Percentiles rank a stretch among this genome's conserved stretches.
These are phyloP conservation scores for Rhynchospora tenuis DNA, from an alignment of 176 grass and related monocot genomes.

Conservation along the genomic window DNA sequence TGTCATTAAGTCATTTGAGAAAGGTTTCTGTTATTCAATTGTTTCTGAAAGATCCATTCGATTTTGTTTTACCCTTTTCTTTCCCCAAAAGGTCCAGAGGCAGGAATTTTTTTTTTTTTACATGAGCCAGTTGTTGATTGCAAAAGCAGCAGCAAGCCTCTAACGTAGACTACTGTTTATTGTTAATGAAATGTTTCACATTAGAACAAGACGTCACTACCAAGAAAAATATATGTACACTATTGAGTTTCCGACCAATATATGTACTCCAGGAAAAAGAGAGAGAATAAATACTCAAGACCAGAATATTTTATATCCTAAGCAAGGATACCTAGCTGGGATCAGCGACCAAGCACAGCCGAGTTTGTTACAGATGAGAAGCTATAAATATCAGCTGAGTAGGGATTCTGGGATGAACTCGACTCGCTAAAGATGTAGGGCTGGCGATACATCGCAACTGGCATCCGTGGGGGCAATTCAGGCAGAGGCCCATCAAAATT, in stretches of 20 bases:
- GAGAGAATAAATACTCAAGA: not conserved
- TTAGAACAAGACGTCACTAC: not conserved
- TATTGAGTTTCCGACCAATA: not conserved
- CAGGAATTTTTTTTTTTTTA: not conserved
- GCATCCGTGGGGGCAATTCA: constrained; percentile 11
- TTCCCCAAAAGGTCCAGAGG: too few relatives aligned
- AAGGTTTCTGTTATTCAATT: too few relatives aligned
- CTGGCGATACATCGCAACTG: not conserved
- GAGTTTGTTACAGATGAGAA: constrained; percentile 17
- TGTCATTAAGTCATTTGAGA: too few relatives aligned
- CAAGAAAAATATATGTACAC: not conserved
- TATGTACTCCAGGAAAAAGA: not conserved
- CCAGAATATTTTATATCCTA: not conserved
- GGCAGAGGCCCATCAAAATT: constrained; percentile 18
- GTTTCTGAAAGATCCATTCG: too few relatives aligned
- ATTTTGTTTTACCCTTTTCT: too few relatives aligned
- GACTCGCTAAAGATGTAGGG: not conserved
- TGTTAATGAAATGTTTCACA: not conserved
- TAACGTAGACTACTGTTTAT: not conserved
- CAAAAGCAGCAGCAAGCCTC: not conserved
- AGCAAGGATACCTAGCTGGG: not conserved
- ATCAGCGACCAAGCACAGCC: constrained; percentile 17
- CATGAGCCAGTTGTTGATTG: not conserved
- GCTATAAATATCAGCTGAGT: not conserved
- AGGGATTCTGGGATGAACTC: constrained; percentile 11